A percentile compares a stretch with the other conserved stretches of the same genome.
phyloP scores from a whole-genome alignment of 106 monocot species.

The Dactylorhiza incarnata region DNA sequence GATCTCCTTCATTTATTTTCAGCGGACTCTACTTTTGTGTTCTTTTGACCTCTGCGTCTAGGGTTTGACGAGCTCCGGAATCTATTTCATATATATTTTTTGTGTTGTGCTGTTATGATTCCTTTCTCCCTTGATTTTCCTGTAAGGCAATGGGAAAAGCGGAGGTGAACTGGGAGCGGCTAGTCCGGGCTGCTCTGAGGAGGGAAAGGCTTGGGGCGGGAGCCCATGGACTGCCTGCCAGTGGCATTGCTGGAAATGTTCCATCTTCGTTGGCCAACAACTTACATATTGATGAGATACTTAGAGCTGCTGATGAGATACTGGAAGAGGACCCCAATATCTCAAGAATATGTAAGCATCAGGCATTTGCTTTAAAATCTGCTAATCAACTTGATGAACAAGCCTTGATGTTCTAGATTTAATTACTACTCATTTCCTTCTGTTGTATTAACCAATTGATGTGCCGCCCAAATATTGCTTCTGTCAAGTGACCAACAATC shows the following conservation, averaged over 20 bases:
- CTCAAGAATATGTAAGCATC: constrained; percentile 64
- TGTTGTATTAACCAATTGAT: background rate
- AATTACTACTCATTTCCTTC: background rate
- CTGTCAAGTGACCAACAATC: background rate
- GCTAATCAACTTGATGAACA: background rate
- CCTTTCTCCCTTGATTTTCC: background rate
- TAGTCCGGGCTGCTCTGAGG: constrained; percentile 66
- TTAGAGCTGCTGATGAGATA: constrained; percentile 84
- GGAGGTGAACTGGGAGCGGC: constrained; percentile 82
- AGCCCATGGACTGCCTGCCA: constrained; percentile 29
- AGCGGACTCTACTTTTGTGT: background rate
- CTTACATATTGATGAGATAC: constrained; percentile 84
- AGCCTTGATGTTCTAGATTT: background rate
- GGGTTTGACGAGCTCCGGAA: constrained; percentile 1
- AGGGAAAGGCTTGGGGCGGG: constrained; percentile 44
- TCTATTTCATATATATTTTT: background rate
- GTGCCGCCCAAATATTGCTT: background rate
- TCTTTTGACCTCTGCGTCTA: background rate
- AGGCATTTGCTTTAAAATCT: background rate
- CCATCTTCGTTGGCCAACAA: constrained; percentile 79
- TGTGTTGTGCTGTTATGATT: background rate
- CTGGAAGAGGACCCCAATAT: constrained; percentile 80
- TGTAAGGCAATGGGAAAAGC: constrained; percentile 24
- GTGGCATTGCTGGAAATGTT: constrained; percentile 71
- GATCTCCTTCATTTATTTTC: background rate